phyloP scores from a whole-genome alignment of 306 rosid species.

The Begonia loranthoides region DNA sequence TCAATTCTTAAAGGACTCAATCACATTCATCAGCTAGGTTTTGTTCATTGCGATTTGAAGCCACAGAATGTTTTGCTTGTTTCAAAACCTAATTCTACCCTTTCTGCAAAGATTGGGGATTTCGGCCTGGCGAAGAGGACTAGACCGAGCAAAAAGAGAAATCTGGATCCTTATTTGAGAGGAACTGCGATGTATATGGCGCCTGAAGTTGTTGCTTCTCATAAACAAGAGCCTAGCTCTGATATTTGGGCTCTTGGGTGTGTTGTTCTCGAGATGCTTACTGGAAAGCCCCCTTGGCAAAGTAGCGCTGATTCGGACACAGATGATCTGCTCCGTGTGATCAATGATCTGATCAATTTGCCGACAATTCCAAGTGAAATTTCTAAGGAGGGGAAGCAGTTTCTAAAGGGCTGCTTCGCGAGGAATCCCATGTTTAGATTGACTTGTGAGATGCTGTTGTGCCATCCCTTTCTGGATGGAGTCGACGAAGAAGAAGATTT shows the following conservation, averaged over 20 bases:
- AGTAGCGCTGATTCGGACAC: neutral
- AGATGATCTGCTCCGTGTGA: neutral
- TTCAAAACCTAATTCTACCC: neutral
- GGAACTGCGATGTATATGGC: constrained; percentile 20
- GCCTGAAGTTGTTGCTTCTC: constrained; percentile 12
- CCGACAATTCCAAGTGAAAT: constrained; percentile 11
- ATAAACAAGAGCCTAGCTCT: constrained; percentile 7
- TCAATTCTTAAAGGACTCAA: constrained; percentile 15
- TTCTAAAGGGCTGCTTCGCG: constrained; percentile 19
- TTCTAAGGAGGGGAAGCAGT: constrained; percentile 7
- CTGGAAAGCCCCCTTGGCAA: constrained; percentile 12
- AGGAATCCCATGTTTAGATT: constrained; percentile 6
- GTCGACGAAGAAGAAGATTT: neutral
- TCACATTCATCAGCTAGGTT: constrained; percentile 11
- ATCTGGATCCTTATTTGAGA: constrained; percentile 8
- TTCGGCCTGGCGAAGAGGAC: constrained; percentile 17
- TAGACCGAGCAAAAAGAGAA: neutral
- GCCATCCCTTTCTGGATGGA: neutral
- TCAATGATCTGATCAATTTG: neutral
- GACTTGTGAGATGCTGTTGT: constrained; percentile 18
- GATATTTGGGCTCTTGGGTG: constrained; percentile 27
- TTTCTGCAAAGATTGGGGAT: constrained; percentile 19
- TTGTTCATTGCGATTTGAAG: constrained; percentile 24
- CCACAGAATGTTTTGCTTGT: constrained; percentile 17
- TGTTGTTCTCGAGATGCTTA: constrained; percentile 18